These are phyloP conservation scores for Barnettozyma wickerhamii DNA, from an alignment of 805 yeast genomes.

Conservation along the genomic window DNA sequence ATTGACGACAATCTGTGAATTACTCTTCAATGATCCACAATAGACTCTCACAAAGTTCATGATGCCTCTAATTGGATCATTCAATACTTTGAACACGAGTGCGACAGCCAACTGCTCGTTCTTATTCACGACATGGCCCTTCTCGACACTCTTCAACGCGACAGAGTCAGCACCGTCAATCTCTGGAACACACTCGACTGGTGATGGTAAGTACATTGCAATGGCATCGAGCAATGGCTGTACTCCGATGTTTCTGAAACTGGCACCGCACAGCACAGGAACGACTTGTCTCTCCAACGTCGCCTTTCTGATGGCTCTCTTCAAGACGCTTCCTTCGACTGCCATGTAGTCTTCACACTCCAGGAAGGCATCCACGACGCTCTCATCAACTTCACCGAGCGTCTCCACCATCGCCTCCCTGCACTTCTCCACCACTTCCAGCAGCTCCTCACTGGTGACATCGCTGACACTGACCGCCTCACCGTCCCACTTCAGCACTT, in stretches of 20 bases:
- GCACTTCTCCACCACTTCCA: too few species aligned
- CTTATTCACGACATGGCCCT: constrained; percentile 50
- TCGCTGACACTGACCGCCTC: constrained; percentile 45
- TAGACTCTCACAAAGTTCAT: constrained; percentile 87
- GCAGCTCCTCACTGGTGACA: constrained; percentile 43
- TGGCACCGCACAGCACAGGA: constrained; percentile 91
- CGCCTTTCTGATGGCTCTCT: constrained; percentile 55
- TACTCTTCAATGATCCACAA: constrained; percentile 67
- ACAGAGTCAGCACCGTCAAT: constrained; percentile 27
- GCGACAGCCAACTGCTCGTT: constrained; percentile 67
- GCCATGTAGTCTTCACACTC: constrained; percentile 69
- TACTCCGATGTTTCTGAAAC: constrained; percentile 89
- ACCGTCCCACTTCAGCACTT: constrained; percentile 51
- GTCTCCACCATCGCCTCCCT: constrained; percentile 81
- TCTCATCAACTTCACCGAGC: constrained; percentile 77
- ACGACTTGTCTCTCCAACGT: constrained; percentile 55
- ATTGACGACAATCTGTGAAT: constrained; percentile 61
- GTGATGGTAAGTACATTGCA: constrained; percentile 75
- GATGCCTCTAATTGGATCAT: constrained; percentile 78
- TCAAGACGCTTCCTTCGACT: constrained; percentile 53
- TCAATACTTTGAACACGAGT: constrained; percentile 85
- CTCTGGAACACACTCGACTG: constrained; percentile 62
- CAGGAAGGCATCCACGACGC: constrained; percentile 68
- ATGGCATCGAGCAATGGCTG: constrained; percentile 90
- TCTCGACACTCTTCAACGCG: constrained; percentile 36